Evolutionary conservation across 768 basidiomycete genomes (phyloP).

Genomic region (Psilocybe cyanescens): DNA sequence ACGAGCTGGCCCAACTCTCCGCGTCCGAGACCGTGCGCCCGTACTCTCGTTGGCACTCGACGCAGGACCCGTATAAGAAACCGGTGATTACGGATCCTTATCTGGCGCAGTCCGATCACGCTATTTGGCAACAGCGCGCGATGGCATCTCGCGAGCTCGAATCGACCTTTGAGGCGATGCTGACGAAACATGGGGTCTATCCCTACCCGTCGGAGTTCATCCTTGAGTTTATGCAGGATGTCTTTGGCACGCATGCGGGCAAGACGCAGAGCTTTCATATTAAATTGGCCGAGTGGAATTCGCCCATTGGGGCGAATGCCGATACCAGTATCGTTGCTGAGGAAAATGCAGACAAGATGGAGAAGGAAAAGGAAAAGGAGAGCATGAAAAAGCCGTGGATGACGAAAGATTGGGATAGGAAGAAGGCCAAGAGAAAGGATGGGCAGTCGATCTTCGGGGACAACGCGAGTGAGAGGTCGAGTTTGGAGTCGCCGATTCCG

Average conservation of each 20-base stretch:
- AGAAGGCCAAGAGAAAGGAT: conserved; percentile 22
- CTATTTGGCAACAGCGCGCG: conserved; percentile 43
- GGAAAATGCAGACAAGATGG: conserved; percentile 4
- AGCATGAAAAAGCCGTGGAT: conserved; percentile 20
- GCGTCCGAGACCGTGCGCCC: conserved; percentile 22
- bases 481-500: conserved; percentile 12
- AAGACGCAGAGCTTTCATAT: conserved; percentile 55
- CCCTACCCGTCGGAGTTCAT: conserved; percentile 56
- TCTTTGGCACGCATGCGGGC: conserved; percentile 54
- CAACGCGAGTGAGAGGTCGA: conserved; percentile 14
- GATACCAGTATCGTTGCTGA: not conserved
- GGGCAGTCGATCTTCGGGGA: conserved; percentile 6
- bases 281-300: conserved; percentile 56
- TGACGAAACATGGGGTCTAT: conserved; percentile 56
- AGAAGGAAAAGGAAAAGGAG: conserved; percentile 9
- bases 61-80: conserved; percentile 2
- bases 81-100: conserved; percentile 9
- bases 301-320: conserved; percentile 26
- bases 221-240: conserved; percentile 41
- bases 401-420: conserved; percentile 19
- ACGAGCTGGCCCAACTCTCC: conserved; percentile 8
- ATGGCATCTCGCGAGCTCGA: conserved; percentile 53
- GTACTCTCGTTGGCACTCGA: not conserved
- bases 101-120: conserved; percentile 10
- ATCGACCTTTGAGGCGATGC: conserved; percentile 61